These are phyloP conservation scores for Acanthamoeba triangularis DNA, from an alignment of 208 protist genomes.

Conservation along the genomic window DNA sequence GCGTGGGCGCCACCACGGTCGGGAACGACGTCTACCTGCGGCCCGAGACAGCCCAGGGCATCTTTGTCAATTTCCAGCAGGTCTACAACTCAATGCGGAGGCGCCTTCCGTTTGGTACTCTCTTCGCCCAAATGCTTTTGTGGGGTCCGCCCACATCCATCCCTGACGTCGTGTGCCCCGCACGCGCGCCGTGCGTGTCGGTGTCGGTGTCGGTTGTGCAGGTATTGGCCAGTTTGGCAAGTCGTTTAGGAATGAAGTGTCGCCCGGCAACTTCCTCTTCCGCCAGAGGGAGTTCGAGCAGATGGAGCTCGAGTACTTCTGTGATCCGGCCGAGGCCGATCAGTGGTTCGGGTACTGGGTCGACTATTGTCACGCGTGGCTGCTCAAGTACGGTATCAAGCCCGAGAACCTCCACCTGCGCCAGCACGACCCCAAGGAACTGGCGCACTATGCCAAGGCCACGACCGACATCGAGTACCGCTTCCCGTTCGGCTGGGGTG, in stretches of 20 bases:
- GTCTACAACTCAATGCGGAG: conserved; percentile 11
- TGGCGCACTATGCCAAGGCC: conserved; percentile 89
- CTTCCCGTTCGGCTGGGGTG: conserved; percentile 86
- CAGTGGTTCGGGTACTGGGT: conserved; percentile 56
- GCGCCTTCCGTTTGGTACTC: conserved; percentile 61
- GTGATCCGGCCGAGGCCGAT: conserved; percentile 92
- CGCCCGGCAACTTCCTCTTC: conserved; percentile 93
- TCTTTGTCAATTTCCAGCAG: conserved; percentile 99
- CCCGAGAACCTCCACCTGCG: conserved; percentile 71
- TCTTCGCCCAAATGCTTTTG: background rate
- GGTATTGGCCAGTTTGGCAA: conserved; percentile 96
- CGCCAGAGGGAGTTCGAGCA: conserved; percentile 98
- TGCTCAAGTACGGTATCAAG: conserved; percentile 67
- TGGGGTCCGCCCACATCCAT: too few relatives aligned
- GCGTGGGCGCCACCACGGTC: conserved; percentile 97
- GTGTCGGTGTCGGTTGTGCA: background rate
- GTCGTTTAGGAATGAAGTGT: conserved; percentile 99
- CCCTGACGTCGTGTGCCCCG: too few relatives aligned
- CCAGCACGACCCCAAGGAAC: conserved; percentile 77
- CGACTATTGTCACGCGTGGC: conserved; percentile 63
- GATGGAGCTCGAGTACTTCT: conserved; percentile 99
- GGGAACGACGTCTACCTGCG: conserved; percentile 95
- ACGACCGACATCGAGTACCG: conserved; percentile 88
- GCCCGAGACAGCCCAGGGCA: conserved; percentile 99
- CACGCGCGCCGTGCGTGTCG: too few relatives aligned